Evolutionary conservation across 1,284 basidiomycete genomes (phyloP).

Genomic region (Trichosporon sp.): DNA sequence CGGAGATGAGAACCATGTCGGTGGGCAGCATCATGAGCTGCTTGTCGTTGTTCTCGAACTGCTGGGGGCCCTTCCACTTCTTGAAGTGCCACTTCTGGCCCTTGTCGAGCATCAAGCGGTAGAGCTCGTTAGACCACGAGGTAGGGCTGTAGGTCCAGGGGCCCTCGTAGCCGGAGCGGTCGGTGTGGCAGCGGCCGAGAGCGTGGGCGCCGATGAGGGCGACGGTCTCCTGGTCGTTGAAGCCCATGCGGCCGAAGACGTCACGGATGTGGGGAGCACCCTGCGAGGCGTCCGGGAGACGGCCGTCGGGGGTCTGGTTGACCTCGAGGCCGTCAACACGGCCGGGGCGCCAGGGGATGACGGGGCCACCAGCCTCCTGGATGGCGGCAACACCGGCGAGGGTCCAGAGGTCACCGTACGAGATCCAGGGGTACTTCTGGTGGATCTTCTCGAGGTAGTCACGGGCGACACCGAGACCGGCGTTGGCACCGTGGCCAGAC

Average conservation of each 20-base stretch:
- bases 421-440: slow-evolving; percentile 76
- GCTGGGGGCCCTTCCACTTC: slow-evolving; percentile 56
- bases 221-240: slow-evolving; percentile 96
- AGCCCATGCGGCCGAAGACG: slow-evolving; percentile 93
- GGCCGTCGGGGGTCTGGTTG: slow-evolving; percentile 83
- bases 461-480: slow-evolving; percentile 77
- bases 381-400: slow-evolving; percentile 65
- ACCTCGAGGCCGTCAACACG: slow-evolving; percentile 74
- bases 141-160: slow-evolving; percentile 52
- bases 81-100: slow-evolving; percentile 62
- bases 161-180: slow-evolving; percentile 81
- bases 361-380: slow-evolving; percentile 61
- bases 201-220: slow-evolving; percentile 92
- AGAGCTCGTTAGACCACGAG: slow-evolving; percentile 81
- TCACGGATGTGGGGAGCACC: slow-evolving; percentile 79
- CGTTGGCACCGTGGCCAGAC: slow-evolving; percentile 78
- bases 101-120: slow-evolving; percentile 64
- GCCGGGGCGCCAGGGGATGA: slow-evolving; percentile 82
- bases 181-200: slow-evolving; percentile 84
- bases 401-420: slow-evolving; percentile 91
- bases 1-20: slow-evolving; percentile 60
- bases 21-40: slow-evolving; percentile 93
- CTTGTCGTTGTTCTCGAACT: slow-evolving; percentile 83
- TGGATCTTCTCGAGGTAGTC: slow-evolving; percentile 82
- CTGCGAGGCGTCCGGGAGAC: slow-evolving; percentile 84